A percentile compares a stretch with the other conserved stretches of the same genome.
phyloP scores from a whole-genome alignment of 768 basidiomycete species.

The Podaxis rugospora region DNA sequence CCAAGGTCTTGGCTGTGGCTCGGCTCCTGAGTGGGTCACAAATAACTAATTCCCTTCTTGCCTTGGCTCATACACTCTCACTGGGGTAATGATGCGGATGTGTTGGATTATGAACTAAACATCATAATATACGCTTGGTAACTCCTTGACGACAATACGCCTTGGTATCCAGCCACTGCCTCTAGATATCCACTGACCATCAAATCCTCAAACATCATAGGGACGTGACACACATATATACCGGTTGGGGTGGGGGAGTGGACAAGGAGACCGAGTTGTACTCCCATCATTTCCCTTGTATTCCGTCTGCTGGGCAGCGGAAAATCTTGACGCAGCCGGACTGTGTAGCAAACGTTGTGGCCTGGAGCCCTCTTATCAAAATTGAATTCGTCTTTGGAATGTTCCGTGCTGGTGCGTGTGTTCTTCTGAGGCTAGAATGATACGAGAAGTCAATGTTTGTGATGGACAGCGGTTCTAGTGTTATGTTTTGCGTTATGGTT shows the following conservation, averaged over 20 bases:
- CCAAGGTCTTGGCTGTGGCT: too few relatives aligned
- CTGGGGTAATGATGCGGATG: too few relatives aligned
- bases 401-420: not conserved
- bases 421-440: too few relatives aligned
- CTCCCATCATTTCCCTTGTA: not conserved
- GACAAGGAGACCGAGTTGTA: not conserved
- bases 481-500: not conserved
- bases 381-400: not conserved
- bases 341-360: not conserved
- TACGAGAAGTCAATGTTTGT: too few relatives aligned
- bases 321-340: not conserved
- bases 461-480: not conserved
- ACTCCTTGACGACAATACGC: not conserved
- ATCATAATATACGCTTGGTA: too few relatives aligned
- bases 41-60: too few relatives aligned
- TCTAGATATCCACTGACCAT: not conserved
- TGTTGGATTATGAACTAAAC: too few relatives aligned
- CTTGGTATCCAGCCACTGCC: not conserved
- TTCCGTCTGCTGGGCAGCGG: slow-evolving; percentile 30
- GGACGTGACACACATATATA: not conserved
- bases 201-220: not conserved
- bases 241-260: not conserved
- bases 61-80: too few relatives aligned
- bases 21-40: too few relatives aligned
- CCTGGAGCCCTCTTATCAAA: not conserved